Evolutionary conservation across 108 stramenopile genomes (phyloP).

Genomic region (Conticribra guillardii): DNA sequence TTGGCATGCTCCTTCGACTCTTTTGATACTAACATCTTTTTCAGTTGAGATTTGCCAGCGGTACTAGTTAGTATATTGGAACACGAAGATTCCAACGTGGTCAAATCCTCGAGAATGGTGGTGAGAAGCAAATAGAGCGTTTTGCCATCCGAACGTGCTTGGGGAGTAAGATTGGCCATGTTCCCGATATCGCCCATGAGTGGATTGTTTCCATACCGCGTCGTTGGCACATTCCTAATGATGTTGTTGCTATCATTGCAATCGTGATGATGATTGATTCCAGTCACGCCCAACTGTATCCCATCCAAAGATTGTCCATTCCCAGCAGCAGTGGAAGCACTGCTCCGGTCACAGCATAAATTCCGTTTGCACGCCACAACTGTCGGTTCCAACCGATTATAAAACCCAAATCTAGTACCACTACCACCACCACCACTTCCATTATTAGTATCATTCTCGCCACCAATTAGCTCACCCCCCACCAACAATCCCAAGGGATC

Average conservation of each 20-base stretch:
- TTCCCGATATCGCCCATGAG: constrained; percentile 80
- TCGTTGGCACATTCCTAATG: background rate
- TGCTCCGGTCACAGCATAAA: constrained; percentile 32
- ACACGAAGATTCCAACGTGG: constrained; percentile 40
- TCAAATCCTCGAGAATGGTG: constrained; percentile 50
- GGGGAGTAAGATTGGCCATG: constrained; percentile 50
- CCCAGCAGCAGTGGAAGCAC: background rate
- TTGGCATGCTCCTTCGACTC: constrained; percentile 34
- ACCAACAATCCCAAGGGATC: constrained; percentile 13
- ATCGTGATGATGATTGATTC: background rate
- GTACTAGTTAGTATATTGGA: constrained; percentile 17
- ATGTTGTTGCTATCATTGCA: background rate
- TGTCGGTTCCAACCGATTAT: background rate
- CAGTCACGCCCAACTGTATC: background rate
- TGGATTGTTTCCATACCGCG: constrained; percentile 68
- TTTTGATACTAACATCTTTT: constrained; percentile 3
- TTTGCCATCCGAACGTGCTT: constrained; percentile 67
- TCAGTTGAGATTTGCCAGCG: constrained; percentile 23
- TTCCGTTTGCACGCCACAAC: constrained; percentile 40
- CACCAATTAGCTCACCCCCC: too few relatives aligned
- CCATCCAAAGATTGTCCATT: background rate
- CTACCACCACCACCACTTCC: background rate
- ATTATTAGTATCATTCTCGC: too few relatives aligned
- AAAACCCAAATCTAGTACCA: background rate
- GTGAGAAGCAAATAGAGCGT: constrained; percentile 51